Evolutionary conservation across 352 stramenopile genomes (phyloP), one percentile per base, ranked within the genome.

Genomic region (Thraustochytrium sp.): DNA sequence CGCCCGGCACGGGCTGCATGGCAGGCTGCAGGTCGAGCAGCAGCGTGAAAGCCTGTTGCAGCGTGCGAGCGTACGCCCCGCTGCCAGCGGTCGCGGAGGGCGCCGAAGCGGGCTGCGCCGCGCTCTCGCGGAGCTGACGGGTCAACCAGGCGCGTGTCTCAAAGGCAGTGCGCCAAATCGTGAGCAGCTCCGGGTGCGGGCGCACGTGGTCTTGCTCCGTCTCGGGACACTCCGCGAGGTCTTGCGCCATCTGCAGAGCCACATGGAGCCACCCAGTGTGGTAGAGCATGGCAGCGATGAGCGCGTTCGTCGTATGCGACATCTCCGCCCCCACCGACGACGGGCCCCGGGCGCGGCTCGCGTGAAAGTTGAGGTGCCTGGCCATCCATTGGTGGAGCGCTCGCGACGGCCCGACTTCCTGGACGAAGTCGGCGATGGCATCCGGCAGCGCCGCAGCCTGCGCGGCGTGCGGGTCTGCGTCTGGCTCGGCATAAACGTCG

Each of bases 251-350:
- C 23, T 42, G 8, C 53, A 65, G 18, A 44, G 68, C 68, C 26
- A 38, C 49, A 3, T 11, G 21, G 26, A 80, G 68, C 68, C 68
- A 80, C 26, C 68, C 68, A 16, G 68, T 80, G 53, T 80, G 68
- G 68, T 80, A 34, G 31, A 80, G 68, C 48, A 80, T n/a, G 26
- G 23, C 48, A 38, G 42, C 68, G 38, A 80, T 46, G 48, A 80
- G 21, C n/a, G 36, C 29, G n/a, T 65, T 61, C 21, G 40, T 64
- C 1, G 53, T n/a, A 8, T 16, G 31, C 9, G 31, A 16, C n/a
- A 80, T 65, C 5, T 64, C 53, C 23, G 5, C 5, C 36, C 29
- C 49, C 5, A 29, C 68, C 38, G 5, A 1, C 21, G 62, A 5
- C 26, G 31, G 21, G 0, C 31, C 59, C 26, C 40, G 36, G 21